These are phyloP conservation scores for Stropharia rugosoannulata DNA, from an alignment of 768 basidiomycete genomes.

Conservation along the genomic window DNA sequence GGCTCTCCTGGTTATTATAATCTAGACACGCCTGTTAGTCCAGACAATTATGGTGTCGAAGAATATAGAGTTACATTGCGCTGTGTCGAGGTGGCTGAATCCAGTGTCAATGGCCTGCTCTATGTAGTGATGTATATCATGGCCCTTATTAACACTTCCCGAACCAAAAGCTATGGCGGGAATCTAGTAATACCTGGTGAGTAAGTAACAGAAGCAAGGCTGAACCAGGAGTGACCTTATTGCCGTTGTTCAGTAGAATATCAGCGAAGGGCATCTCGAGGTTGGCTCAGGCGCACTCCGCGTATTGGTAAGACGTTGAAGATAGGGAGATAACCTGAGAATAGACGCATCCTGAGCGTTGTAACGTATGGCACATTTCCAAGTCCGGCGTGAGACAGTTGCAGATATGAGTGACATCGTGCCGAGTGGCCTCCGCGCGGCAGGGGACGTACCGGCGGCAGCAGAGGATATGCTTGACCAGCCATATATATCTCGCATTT, in stretches of 20 bases:
- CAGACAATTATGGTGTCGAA: not conserved
- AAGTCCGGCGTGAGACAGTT: too few relatives aligned
- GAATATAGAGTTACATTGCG: conserved; percentile 41
- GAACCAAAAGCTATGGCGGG: conserved; percentile 66
- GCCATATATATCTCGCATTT: not conserved
- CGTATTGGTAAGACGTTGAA: not conserved
- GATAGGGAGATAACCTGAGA: not conserved
- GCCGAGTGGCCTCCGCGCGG: not conserved
- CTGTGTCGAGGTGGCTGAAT: conserved; percentile 65
- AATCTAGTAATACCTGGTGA: conserved; percentile 34
- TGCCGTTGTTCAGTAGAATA: conserved; percentile 39
- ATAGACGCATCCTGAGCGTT: too few relatives aligned
- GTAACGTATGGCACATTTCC: too few relatives aligned
- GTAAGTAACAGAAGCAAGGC: not conserved
- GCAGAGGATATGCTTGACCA: not conserved
- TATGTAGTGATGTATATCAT: conserved; percentile 53
- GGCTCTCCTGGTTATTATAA: conserved; percentile 33
- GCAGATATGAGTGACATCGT: too few relatives aligned
- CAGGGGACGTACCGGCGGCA: not conserved
- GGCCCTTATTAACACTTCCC: conserved; percentile 42
- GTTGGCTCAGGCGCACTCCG: not conserved
- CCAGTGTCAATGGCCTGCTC: conserved; percentile 58
- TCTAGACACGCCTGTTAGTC: conserved; percentile 18
- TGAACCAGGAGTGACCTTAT: conserved; percentile 26
- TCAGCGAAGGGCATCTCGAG: conserved; percentile 38